A percentile compares a stretch with the other conserved stretches of the same genome.
Evolutionary conservation across 805 yeast genomes (phyloP).

Genomic region (Saturnispora silvae): DNA sequence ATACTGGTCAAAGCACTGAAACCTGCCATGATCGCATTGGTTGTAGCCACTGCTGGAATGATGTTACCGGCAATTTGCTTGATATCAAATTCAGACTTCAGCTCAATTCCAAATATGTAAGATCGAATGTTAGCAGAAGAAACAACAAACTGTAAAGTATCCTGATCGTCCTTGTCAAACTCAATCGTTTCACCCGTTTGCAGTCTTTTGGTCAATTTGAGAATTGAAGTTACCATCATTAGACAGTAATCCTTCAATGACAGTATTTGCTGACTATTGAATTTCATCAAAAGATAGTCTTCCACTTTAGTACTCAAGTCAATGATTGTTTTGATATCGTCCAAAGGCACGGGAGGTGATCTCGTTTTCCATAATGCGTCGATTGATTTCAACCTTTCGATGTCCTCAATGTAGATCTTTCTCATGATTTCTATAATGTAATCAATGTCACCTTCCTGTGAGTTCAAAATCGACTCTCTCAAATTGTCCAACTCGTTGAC

Average conservation of each 20-base stretch:
- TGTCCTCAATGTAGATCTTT: conserved; percentile 65
- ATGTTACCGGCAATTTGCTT: conserved; percentile 97
- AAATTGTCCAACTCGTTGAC: conserved; percentile 51
- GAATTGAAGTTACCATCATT: conserved; percentile 42
- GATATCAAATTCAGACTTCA: conserved; percentile 71
- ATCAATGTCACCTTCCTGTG: conserved; percentile 16
- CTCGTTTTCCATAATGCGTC: conserved; percentile 74
- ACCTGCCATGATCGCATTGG: conserved; percentile 93
- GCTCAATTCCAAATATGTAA: conserved; percentile 54
- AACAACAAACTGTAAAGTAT: conserved; percentile 78
- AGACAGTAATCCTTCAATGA: conserved; percentile 48
- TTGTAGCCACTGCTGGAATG: conserved; percentile 97
- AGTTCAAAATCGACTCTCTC: conserved; percentile 27
- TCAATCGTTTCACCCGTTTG: conserved; percentile 33
- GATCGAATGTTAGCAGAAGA: conserved; percentile 79
- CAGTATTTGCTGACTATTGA: conserved; percentile 44
- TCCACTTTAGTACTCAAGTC: background rate
- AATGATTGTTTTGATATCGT: conserved; percentile 3
- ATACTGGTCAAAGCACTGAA: conserved; percentile 68
- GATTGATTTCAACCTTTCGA: conserved; percentile 58
- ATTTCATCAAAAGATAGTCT: conserved; percentile 2
- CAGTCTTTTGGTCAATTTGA: conserved; percentile 40
- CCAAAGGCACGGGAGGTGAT: conserved; percentile 55
- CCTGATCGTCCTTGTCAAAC: conserved; percentile 94
- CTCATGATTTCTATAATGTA: conserved; percentile 37